Evolutionary conservation across 352 stramenopile genomes (phyloP), one percentile per base, ranked within the genome.

Genomic region (Globisporangium polare): DNA sequence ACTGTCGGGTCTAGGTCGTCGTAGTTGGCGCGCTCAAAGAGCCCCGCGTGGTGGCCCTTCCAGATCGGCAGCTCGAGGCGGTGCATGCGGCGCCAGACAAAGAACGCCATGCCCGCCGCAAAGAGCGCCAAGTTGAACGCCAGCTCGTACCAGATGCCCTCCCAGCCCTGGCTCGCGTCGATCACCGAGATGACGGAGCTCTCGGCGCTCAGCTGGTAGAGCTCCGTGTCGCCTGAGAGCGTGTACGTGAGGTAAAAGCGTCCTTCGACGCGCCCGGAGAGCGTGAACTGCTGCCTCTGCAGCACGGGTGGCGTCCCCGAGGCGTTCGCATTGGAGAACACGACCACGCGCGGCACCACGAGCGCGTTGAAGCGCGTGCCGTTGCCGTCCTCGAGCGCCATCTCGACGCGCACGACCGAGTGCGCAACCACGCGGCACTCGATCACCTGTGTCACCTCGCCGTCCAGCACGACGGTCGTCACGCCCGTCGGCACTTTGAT

Each of bases 1-100:
- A 55, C 58, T 8, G 67, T 46, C 12, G 62, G 56, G 7, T 76
- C 64, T 0, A 90, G 61, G 29, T 82, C 68, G 43, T 90, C 84
- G 52, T 82, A 90, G 70, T 94, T 92, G 49, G 73, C 74, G 33
- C 80, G 83, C 57, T 92, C 75, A 68, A 94, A 94, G 13, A 94
- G 74, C 15, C 69, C 69, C 26, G 72, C 74, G 1, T 77, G 74
- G 39, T 88, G 74, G 2, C 71, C 72, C n/a, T 78, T 65, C 78
- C 80, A 94, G 42, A 91, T 77, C 2, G 82, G 82, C 39, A 91
- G 66, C 24, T 78, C 60, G 5, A 92, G 46, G 27, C 60, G 71
- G 31, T 86, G 78, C 5, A 89, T 35, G 12, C 80, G 71, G 26
- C 80, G 72, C 74, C 75, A 91, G 3, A 69, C 72, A 53, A 93